Conservation (phyloP, 176 grass and related monocot genomes). For the Oryza longistaminata region DNA sequence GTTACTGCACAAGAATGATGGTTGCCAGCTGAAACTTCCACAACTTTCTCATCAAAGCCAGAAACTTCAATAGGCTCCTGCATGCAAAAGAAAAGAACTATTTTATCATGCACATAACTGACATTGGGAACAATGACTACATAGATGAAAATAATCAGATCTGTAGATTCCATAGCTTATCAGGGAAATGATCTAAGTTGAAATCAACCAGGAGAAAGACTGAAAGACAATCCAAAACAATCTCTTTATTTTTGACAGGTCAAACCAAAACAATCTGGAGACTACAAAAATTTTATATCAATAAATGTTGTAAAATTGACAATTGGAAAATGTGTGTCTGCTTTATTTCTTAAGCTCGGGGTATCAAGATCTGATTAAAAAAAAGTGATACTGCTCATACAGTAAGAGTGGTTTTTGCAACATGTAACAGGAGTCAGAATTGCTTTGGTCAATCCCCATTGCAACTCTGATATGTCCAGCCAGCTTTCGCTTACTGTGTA, state of each 20-base stretch:
- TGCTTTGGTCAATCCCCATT: not conserved
- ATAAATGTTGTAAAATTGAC: not conserved
- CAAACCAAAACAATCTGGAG: not conserved
- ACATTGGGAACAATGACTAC: not conserved
- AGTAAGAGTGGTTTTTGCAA: not conserved
- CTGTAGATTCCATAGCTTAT: not conserved
- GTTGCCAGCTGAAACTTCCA: constrained; percentile 74
- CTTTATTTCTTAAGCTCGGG: not conserved
- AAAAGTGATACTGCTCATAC: not conserved
- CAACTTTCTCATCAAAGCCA: constrained; percentile 66
- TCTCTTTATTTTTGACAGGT: not conserved
- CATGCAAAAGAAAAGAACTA: constrained; percentile 30
- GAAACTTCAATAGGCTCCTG: constrained; percentile 80
- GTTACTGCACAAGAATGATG: constrained; percentile 84
- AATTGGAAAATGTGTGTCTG: not conserved
- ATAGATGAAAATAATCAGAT: no score
- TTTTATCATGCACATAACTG: not conserved
- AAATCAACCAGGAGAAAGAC: not conserved
- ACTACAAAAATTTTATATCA: constrained; percentile 18
- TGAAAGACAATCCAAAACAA: not conserved
- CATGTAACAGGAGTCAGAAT: not conserved
- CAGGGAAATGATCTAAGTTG: not conserved
- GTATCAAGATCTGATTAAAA: not conserved
- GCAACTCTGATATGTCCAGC: not conserved
- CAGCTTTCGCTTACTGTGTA: not conserved